phyloP scores from a whole-genome alignment of 169 alveolate species.

The Plasmodium vivax region DNA sequence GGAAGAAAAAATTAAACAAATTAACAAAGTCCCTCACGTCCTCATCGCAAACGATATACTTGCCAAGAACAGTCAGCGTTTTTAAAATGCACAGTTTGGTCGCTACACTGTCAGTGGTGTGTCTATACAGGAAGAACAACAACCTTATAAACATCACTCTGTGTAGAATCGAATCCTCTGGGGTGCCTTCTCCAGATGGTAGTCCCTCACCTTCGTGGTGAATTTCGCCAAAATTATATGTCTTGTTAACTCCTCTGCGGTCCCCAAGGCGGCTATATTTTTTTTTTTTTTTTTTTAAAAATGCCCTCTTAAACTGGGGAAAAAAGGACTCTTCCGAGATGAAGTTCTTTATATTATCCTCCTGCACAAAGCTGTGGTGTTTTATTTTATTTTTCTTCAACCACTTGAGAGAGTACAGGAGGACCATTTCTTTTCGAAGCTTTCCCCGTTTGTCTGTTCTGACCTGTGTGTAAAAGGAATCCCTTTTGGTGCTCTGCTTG shows the following conservation, averaged over 20 bases:
- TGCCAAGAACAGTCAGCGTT: not conserved
- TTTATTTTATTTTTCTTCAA: not conserved
- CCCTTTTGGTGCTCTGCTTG: not conserved
- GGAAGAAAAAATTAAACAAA: conserved; percentile 10
- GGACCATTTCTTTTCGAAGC: not conserved
- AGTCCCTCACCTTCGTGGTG: not conserved
- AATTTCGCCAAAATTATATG: not conserved
- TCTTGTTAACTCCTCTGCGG: not conserved
- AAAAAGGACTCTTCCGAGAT: not conserved
- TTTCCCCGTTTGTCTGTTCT: not conserved
- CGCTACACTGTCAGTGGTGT: not conserved
- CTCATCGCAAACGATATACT: conserved; percentile 15
- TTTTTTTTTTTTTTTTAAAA: conserved; percentile 8
- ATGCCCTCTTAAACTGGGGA: not conserved
- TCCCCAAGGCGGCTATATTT: not conserved
- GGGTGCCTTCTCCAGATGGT: not conserved
- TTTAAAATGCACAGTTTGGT: conserved; percentile 8
- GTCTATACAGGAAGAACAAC: conserved; percentile 22
- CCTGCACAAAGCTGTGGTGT: not conserved
- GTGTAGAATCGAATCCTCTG: conserved; percentile 12
- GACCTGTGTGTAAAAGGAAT: not conserved
- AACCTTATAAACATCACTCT: conserved; percentile 36
- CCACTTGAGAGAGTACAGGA: not conserved
- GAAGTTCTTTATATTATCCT: not conserved
- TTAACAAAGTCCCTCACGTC: conserved; percentile 7